Base-by-base conservation (phyloP, 768 basidiomycete genomes). In the Auriscalpium vulgare region DNA sequence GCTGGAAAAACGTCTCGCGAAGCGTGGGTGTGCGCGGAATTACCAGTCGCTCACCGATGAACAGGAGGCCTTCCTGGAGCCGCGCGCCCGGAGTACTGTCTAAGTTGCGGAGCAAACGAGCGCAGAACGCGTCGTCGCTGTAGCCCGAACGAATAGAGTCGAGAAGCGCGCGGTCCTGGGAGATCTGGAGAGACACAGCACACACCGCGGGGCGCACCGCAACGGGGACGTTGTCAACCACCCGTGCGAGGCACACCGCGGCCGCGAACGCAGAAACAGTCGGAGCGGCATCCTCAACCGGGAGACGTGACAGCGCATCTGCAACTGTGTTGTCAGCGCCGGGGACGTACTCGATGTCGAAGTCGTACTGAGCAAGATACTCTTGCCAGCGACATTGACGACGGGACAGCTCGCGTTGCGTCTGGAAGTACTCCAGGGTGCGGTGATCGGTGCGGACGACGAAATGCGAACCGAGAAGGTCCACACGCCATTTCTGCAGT, bases 251-350 rank as follows among this genome's bases (percentile, higher is more conserved):
- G 40, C 40, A 44, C 17, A 13, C 21, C 21, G 21, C 21, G 21
- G 21, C 21, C 21, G 21, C 21, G 21, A 21, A 21, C 21, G 21
- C 21, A 21, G 21, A 21, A 21, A 21, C 21, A 21, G 21, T 21
- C 21, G 3, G 19, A 7, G 14, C 37, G 5, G 19, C 16, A 44
- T 14, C 19, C 16, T 23, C 16, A 11, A 10, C 46, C 19, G 56
- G 56, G 2, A 54, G 44, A 8, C 64, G 54, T 1, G 61, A 63
- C 10, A 66, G 50, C 2, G 58, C 60, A 50, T 66, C 62, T 0
- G 65, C 54, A 19, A 56, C 45, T 10, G 46, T 40, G 56, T 66
- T 66, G 1, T 49, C 29, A 23, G 59, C 52, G 3, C 63, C 63
- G 10, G 47, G 46, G 23, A 21, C 21, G 21, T 21, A 21, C 21